Conservation (phyloP, 2,329 filamentous ascomycete species). For the Apiospora arundinis region DNA sequence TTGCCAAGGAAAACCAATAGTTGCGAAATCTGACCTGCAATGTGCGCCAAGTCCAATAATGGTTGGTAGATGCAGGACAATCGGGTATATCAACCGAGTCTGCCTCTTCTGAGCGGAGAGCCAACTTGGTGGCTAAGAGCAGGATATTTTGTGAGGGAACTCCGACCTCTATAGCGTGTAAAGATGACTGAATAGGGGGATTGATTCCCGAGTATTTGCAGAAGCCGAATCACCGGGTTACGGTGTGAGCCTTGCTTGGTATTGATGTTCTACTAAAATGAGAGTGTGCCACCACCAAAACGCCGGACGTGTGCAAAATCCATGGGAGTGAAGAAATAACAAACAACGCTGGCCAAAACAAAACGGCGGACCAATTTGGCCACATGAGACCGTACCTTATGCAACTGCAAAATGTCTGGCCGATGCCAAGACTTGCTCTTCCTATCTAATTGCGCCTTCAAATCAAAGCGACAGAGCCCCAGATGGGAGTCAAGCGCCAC, state of each 20-base stretch:
- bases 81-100: neutral
- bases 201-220: neutral
- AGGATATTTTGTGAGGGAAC: neutral
- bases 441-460: neutral
- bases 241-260: neutral
- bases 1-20: constrained; percentile 9
- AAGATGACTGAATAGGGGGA: neutral
- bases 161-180: neutral
- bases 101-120: neutral
- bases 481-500: neutral
- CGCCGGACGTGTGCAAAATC: constrained; percentile 6
- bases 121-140: neutral
- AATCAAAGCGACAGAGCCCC: neutral
- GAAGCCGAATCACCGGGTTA: neutral
- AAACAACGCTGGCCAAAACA: neutral
- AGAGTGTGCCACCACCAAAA: constrained; percentile 10
- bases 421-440: neutral
- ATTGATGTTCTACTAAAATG: constrained; percentile 17
- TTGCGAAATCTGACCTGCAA: constrained; percentile 2
- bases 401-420: neutral
- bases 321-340: neutral
- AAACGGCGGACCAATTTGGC: neutral
- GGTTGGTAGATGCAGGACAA: neutral
- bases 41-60: neutral
- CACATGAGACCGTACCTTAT: neutral